Percentiles rank a stretch among this genome's conserved stretches.
Evolutionary conservation across 2,329 filamentous ascomycete genomes (phyloP).

Genomic region (Hyphodiscus sp.): DNA sequence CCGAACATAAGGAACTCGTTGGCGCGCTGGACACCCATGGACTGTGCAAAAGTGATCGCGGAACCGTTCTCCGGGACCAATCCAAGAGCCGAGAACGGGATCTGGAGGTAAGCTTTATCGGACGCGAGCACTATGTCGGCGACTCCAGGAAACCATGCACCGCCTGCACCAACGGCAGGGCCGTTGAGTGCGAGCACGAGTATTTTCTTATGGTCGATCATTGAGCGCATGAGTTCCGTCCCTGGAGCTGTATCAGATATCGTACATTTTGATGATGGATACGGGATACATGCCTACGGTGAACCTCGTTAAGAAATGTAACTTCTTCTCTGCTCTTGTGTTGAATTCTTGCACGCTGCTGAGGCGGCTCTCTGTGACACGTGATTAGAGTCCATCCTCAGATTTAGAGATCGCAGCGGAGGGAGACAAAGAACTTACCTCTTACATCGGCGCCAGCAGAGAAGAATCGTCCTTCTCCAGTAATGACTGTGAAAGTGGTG

Average conservation of each 20-base stretch:
- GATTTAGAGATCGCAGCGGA: not conserved
- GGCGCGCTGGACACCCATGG: conserved; percentile 42
- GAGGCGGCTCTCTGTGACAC: not conserved
- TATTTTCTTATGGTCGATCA: conserved; percentile 45
- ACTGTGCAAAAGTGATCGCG: conserved; percentile 38
- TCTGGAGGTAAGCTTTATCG: conserved; percentile 38
- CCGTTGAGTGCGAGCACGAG: conserved; percentile 45
- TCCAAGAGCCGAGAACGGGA: conserved; percentile 41
- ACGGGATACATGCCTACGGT: not conserved
- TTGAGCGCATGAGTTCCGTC: conserved; percentile 35
- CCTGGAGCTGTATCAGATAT: conserved; percentile 8
- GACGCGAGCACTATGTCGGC: conserved; percentile 43
- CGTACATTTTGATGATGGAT: too few species aligned
- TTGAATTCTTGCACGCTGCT: not conserved
- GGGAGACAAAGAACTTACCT: conserved; percentile 20
- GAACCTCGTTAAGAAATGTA: not conserved
- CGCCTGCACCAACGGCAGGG: conserved; percentile 42
- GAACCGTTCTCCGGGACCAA: conserved; percentile 44
- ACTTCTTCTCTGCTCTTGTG: not conserved
- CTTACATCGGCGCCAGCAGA: conserved; percentile 43
- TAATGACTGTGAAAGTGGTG: conserved; percentile 44
- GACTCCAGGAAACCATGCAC: conserved; percentile 43
- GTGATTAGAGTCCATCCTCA: not conserved
- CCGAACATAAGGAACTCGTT: conserved; percentile 49
- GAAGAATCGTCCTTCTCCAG: conserved; percentile 44